Percentiles rank a stretch among this genome's conserved stretches.
These are phyloP conservation scores for Hypoxylon sp. DNA, from an alignment of 2,329 filamentous ascomycete genomes.

Conservation along the genomic window DNA sequence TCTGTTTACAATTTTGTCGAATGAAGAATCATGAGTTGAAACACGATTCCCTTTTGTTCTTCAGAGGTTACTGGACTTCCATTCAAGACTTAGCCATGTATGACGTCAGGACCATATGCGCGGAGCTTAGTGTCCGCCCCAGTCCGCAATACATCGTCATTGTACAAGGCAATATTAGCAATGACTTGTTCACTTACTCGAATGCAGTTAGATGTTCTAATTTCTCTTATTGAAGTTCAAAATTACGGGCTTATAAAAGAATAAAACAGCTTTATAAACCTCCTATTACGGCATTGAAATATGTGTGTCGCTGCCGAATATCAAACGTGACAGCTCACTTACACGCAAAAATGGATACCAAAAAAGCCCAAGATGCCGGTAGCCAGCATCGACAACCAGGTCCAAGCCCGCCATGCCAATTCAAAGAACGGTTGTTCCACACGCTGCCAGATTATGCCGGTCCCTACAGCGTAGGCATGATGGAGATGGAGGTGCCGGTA, in stretches of 20 bases:
- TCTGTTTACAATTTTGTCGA: conserved; percentile 4
- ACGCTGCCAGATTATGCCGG: conserved; percentile 73
- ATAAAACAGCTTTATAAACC: not conserved
- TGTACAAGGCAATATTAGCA: conserved; percentile 22
- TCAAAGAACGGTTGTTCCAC: conserved; percentile 60
- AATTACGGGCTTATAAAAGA: not conserved
- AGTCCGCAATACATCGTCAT: conserved; percentile 30
- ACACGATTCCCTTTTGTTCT: conserved; percentile 19
- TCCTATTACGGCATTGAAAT: conserved; percentile 7
- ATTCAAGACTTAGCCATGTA: conserved; percentile 7
- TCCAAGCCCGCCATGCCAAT: conserved; percentile 34
- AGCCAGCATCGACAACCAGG: conserved; percentile 33
- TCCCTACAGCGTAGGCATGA: conserved; percentile 76
- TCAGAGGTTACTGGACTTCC: conserved; percentile 1
- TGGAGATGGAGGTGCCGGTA: conserved; percentile 76
- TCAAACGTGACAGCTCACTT: conserved; percentile 15
- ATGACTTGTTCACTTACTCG: conserved; percentile 3
- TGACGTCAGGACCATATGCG: conserved; percentile 34
- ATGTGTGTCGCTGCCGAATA: conserved; percentile 3
- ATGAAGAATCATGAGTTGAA: conserved; percentile 18
- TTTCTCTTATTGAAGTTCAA: not conserved
- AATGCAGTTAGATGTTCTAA: not conserved
- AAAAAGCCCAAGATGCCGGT: conserved; percentile 21
- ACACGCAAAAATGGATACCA: conserved; percentile 29
- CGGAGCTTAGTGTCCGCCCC: conserved; percentile 24